Percentiles rank a stretch among this genome's conserved stretches.
Conservation (phyloP, 192 early-diverging fungal genomes). For the Entomortierella beljakovae region DNA sequence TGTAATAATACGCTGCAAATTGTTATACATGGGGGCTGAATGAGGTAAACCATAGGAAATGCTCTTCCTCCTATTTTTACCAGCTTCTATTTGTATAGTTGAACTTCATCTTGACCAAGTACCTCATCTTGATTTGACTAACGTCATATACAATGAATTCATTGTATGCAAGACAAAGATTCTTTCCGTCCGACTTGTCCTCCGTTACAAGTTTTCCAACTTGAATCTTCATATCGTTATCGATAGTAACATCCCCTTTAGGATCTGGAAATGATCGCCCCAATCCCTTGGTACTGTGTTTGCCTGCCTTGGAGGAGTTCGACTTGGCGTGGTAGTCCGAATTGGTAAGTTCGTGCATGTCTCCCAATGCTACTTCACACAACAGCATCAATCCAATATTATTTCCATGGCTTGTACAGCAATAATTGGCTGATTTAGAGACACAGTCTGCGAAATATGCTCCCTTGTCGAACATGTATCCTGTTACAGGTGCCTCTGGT, state of each 20-base stretch:
- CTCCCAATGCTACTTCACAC: slow-evolving; percentile 84
- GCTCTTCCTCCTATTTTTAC: no score
- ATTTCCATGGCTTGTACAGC: slow-evolving; percentile 49
- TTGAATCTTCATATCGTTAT: slow-evolving; percentile 64
- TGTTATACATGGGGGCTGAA: not conserved
- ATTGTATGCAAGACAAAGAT: slow-evolving; percentile 69
- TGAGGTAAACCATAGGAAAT: not conserved
- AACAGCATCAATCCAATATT: slow-evolving; percentile 73
- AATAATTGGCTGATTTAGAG: slow-evolving; percentile 81
- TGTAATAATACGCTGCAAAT: no score
- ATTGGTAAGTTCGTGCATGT: slow-evolving; percentile 57
- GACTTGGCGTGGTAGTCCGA: slow-evolving; percentile 68
- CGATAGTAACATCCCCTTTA: slow-evolving; percentile 44
- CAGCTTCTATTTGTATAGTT: slow-evolving; percentile 15
- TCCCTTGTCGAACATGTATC: slow-evolving; percentile 85
- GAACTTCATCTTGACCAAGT: slow-evolving; percentile 62
- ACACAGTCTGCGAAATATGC: slow-evolving; percentile 88
- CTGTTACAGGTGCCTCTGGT: slow-evolving; percentile 76
- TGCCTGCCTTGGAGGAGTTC: slow-evolving; percentile 37
- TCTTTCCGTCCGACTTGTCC: not conserved
- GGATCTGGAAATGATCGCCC: slow-evolving; percentile 72
- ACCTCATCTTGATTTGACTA: slow-evolving; percentile 77
- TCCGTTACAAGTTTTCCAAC: slow-evolving; percentile 54
- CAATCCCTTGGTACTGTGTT: slow-evolving; percentile 74
- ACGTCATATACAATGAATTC: slow-evolving; percentile 86